phyloP scores from a whole-genome alignment of 352 stramenopile species.

The Phytophthora pini region DNA sequence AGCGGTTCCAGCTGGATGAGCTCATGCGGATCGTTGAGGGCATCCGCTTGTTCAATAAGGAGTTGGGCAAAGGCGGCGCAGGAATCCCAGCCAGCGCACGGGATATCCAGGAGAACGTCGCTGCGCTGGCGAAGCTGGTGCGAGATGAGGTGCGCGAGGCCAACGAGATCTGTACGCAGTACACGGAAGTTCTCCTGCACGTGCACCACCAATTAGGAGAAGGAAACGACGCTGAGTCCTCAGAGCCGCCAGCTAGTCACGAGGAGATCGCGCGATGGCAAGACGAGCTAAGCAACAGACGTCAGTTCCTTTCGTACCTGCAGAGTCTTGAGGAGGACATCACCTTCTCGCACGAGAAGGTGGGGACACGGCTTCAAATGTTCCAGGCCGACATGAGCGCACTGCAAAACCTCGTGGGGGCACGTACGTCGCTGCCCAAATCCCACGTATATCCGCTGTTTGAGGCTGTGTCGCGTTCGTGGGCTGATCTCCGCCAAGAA shows the following conservation, averaged over 20 bases:
- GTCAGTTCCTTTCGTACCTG: conserved; percentile 92
- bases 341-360: conserved; percentile 82
- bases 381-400: conserved; percentile 76
- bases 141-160: conserved; percentile 66
- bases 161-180: conserved; percentile 80
- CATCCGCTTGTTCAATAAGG: conserved; percentile 94
- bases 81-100: conserved; percentile 75
- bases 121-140: conserved; percentile 51
- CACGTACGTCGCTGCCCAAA: conserved; percentile 90
- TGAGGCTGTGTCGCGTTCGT: conserved; percentile 87
- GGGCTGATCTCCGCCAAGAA: conserved; percentile 80
- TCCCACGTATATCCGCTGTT: conserved; percentile 96
- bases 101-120: conserved; percentile 65
- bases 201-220: conserved; percentile 61
- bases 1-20: conserved; percentile 91
- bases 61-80: conserved; percentile 86
- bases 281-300: conserved; percentile 92
- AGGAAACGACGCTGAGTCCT: conserved; percentile 32
- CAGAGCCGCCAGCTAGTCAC: conserved; percentile 15
- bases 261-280: conserved; percentile 86
- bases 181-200: conserved; percentile 82
- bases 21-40: conserved; percentile 92
- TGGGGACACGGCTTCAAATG: conserved; percentile 67
- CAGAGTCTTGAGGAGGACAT: conserved; percentile 94
- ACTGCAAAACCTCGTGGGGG: conserved; percentile 85